Conservation (phyloP, 352 stramenopile genomes). For the Synura sp. region DNA sequence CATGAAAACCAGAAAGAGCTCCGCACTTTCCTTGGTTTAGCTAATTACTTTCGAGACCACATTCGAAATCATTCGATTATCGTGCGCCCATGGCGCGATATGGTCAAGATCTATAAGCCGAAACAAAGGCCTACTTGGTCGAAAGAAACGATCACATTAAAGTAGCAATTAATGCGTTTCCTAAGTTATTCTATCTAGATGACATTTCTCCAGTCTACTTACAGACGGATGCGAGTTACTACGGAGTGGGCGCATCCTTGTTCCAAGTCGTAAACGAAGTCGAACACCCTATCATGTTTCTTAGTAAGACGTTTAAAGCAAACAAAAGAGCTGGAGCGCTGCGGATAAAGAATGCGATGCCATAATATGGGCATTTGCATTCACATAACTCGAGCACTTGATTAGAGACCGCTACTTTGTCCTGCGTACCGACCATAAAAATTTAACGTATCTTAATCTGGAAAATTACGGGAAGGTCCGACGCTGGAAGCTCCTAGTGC, state of each 20-base stretch:
- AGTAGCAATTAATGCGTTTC: neutral
- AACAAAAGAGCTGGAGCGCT: neutral
- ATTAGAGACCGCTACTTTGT: neutral
- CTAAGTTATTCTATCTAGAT: slow-evolving; percentile 8
- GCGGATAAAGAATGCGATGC: neutral
- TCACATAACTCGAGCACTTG: neutral
- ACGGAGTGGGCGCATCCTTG: slow-evolving; percentile 24
- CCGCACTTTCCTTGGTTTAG: neutral
- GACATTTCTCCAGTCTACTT: neutral
- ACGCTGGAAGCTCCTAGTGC: neutral
- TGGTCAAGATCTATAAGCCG: neutral
- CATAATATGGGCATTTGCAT: neutral
- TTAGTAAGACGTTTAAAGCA: neutral
- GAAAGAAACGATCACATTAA: neutral
- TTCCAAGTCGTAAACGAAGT: neutral
- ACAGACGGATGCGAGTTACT: neutral
- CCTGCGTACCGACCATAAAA: neutral
- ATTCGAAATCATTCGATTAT: neutral
- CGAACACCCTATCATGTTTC: neutral
- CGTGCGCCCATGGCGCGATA: neutral
- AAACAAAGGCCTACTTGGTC: neutral
- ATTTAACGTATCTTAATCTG: neutral
- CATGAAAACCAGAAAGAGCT: too few species aligned
- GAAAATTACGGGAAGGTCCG: neutral
- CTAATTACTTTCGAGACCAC: neutral